phyloP scores from a whole-genome alignment of 768 basidiomycete species.

The Mycena crocata region DNA sequence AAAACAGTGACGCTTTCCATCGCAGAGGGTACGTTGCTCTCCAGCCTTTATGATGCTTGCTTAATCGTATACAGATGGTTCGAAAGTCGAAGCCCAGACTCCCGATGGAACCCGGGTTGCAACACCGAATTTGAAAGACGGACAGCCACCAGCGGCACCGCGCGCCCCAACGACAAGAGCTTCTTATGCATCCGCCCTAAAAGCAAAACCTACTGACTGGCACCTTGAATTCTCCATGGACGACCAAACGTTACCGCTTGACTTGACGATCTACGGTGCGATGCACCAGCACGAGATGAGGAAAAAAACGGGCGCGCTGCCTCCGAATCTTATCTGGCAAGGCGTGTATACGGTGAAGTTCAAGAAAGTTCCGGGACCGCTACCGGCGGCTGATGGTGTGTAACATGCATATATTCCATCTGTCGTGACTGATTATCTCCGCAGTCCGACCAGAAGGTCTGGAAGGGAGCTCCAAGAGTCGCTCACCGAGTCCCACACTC shows the following conservation, averaged over 20 bases:
- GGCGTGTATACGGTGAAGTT: constrained; percentile 93
- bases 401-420: constrained; percentile 7
- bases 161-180: constrained; percentile 53
- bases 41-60: background rate
- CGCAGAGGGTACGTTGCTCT: constrained; percentile 69
- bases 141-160: constrained; percentile 43
- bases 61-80: constrained; percentile 71
- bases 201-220: constrained; percentile 94
- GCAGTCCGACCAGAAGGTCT: constrained; percentile 53
- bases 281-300: constrained; percentile 92
- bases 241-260: constrained; percentile 83
- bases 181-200: constrained; percentile 95
- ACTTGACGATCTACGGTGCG: constrained; percentile 96
- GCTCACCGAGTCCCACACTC: constrained; percentile 74
- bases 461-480: constrained; percentile 60
- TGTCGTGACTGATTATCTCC: background rate
- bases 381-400: constrained; percentile 71
- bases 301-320: constrained; percentile 72
- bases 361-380: constrained; percentile 90
- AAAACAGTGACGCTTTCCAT: constrained; percentile 90
- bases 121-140: constrained; percentile 79
- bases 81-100: constrained; percentile 95
- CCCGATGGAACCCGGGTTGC: constrained; percentile 95
- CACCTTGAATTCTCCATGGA: constrained; percentile 97
- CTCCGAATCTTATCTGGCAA: constrained; percentile 86